Conservation (phyloP, 2,329 filamentous ascomycete genomes). For the Leptographium lundbergii region DNA sequence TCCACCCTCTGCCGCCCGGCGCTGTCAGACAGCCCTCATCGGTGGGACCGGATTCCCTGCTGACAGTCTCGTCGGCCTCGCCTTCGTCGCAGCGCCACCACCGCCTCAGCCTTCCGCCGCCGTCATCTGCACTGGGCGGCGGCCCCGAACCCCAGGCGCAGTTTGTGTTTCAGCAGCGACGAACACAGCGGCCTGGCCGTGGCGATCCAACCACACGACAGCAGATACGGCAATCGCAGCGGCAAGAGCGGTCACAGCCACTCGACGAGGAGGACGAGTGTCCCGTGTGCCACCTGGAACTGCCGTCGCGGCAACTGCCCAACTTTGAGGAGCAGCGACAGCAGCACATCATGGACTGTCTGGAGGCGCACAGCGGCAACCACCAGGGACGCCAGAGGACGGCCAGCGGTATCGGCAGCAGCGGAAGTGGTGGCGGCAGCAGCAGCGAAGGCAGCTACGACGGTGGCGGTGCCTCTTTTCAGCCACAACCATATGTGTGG, state of each 20-base stretch:
- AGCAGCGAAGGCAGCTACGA: neutral
- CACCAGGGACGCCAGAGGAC: neutral
- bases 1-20: no score
- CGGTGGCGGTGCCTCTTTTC: neutral
- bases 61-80: neutral
- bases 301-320: slow-evolving; percentile 43
- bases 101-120: slow-evolving; percentile 18
- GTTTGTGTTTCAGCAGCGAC: neutral
- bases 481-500: slow-evolving; percentile 16
- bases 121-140: slow-evolving; percentile 13
- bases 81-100: slow-evolving; percentile 7
- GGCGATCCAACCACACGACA: neutral
- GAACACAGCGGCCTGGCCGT: neutral
- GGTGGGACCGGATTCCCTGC: neutral
- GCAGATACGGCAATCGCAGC: neutral
- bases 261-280: slow-evolving; percentile 66
- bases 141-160: neutral
- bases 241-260: neutral
- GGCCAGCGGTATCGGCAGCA: slow-evolving; percentile 3
- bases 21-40: neutral
- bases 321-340: slow-evolving; percentile 44
- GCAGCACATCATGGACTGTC: slow-evolving; percentile 45
- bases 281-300: slow-evolving; percentile 60
- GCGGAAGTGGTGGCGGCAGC: slow-evolving; percentile 12
- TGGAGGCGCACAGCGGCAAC: slow-evolving; percentile 34